Conservation (phyloP, 306 rosid species). For the Adenanthera pavonina region DNA sequence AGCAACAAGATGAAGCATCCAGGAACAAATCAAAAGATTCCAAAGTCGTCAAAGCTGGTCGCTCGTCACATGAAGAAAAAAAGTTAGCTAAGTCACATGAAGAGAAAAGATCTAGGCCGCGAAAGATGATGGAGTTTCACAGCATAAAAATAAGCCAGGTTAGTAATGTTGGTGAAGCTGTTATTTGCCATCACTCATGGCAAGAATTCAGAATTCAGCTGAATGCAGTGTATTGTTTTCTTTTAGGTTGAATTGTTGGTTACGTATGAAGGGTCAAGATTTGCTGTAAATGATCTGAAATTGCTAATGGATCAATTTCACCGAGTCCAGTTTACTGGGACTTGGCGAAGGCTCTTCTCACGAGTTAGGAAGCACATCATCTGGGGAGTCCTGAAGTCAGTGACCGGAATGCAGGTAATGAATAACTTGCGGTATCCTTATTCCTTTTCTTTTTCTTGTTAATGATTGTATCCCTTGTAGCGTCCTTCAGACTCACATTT, state of each 20-base stretch:
- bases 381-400: constrained; percentile 99
- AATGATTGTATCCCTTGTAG: constrained; percentile 10
- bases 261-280: constrained; percentile 95
- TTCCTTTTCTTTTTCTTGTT: constrained; percentile 32
- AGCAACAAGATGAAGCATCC: constrained; percentile 77
- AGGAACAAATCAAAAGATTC: constrained; percentile 83
- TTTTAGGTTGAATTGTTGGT: constrained; percentile 83
- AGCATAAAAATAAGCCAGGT: constrained; percentile 99
- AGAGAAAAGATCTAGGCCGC: constrained; percentile 92
- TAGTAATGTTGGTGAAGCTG: constrained; percentile 44
- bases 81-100: constrained; percentile 79
- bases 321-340: constrained; percentile 90
- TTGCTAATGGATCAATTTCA: constrained; percentile 96
- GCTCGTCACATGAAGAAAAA: constrained; percentile 91
- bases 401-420: constrained; percentile 98
- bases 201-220: constrained; percentile 30
- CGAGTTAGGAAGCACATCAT: constrained; percentile 97
- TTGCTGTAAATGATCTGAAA: constrained; percentile 96
- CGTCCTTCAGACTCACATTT: neutral
- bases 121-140: constrained; percentile 96
- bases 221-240: constrained; percentile 29
- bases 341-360: constrained; percentile 96
- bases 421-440: constrained; percentile 33
- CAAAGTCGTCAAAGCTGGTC: constrained; percentile 76
- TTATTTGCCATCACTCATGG: constrained; percentile 24